phyloP scores from a whole-genome alignment of 768 basidiomycete species.

The Steccherinum ochraceum region DNA sequence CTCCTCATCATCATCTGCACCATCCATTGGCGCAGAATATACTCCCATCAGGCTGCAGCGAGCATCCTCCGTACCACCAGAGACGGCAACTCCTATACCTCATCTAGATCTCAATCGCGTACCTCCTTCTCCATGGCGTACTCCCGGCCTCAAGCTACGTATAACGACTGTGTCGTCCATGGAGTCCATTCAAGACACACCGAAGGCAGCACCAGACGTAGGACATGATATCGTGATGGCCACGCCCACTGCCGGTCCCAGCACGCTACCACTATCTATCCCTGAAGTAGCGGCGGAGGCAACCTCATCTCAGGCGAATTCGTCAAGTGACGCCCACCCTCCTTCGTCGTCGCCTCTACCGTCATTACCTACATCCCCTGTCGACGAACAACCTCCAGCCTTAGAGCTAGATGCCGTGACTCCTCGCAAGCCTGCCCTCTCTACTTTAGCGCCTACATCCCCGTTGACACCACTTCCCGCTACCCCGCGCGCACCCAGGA shows the following conservation, averaged over 20 bases:
- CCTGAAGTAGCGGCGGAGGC: no score
- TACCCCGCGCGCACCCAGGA: not conserved
- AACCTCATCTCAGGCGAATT: no score
- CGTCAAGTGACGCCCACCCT: conserved; percentile 2
- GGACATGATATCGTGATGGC: not conserved
- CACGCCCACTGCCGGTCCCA: not conserved
- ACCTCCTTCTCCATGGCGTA: conserved; percentile 13
- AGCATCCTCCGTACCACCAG: conserved; percentile 12
- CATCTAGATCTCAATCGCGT: conserved; percentile 13
- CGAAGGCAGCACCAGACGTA: no score
- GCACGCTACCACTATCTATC: not conserved
- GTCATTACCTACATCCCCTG: not conserved
- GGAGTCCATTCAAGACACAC: not conserved
- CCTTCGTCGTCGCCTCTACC: conserved; percentile 2
- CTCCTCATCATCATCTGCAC: conserved; percentile 5
- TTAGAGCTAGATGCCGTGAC: not conserved
- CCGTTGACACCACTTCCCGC: conserved; percentile 2
- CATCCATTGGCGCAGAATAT: not conserved
- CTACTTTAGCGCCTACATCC: not conserved
- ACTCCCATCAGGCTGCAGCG: conserved; percentile 2
- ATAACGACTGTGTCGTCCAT: conserved; percentile 14
- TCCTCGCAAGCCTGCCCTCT: not conserved
- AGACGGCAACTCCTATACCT: conserved; percentile 7
- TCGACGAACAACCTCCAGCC: not conserved
- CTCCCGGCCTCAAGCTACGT: conserved; percentile 8